Evolutionary conservation across 768 basidiomycete genomes (phyloP), one percentile per base, ranked within the genome.

Genomic region (Gelatoporia subvermispora): DNA sequence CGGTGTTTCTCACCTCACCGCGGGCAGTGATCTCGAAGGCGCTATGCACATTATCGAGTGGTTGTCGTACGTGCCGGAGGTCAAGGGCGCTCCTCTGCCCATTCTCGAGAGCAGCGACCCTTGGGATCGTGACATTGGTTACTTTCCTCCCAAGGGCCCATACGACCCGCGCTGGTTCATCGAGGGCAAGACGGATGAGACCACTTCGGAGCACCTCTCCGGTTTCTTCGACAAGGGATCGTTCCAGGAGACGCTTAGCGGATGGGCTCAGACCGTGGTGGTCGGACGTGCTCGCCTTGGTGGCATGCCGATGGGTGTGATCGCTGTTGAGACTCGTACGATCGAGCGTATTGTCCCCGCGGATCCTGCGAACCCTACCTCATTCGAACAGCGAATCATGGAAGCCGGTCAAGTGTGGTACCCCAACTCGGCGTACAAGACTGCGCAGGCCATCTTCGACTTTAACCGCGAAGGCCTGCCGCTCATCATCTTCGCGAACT

Each of bases 361-460:
- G 37, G 96, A 99, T 59, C 96, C 96, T 11, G 96, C 96, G 45
- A 99, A 98, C 68, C 88, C 95, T 3, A 77, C 87, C 13, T 98
- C 95, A 7, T 91, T 94, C 66, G 96, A 99, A 67, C 94, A 94
- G 62, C 86, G 86, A 58, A 93, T 98, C 67, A 95, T 98, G 86
- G 94, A 98, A 65, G 96, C 96, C n/a, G 96, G 96, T 57, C 93
- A 95, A 68, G 96, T 98, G 21, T 99, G 96, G 96, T 98, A 97
- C 67, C 96, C 96, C 31, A 98, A 99, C 69, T 95, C 93, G 4
- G 94, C 96, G 5, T 94, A 96, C 76, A 99, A 99, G 78, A 99
- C 96, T 8, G 96, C 94, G 8, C 96, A 98, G 62, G 95, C 96
- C 15, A 98, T 98, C 73, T 93, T 93, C 68, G 96, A 99, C 71